Conservation (phyloP, 768 basidiomycete species). For the Tricholoma matsutake region DNA sequence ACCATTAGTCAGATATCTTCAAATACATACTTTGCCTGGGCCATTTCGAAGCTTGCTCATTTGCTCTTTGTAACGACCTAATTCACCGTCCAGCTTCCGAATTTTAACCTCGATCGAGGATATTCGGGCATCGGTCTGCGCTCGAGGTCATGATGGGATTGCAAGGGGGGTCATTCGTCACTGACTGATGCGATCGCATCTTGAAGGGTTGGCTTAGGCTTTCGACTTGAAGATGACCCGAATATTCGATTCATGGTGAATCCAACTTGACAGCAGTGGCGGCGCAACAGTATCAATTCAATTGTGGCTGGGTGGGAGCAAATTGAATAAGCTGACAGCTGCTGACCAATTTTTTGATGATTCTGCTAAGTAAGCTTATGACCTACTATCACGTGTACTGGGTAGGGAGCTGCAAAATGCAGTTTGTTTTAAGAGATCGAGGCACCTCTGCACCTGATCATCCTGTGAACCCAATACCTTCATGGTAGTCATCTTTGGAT, state of each 20-base stretch:
- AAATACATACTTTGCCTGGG: constrained; percentile 78
- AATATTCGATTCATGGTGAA: constrained; percentile 75
- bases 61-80: constrained; percentile 90
- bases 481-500: too few relatives aligned
- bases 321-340: too few relatives aligned
- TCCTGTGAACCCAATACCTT: too few relatives aligned
- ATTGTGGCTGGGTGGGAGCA: too few relatives aligned
- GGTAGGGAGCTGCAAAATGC: too few relatives aligned
- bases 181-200: constrained; percentile 91
- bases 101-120: constrained; percentile 94
- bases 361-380: too few relatives aligned
- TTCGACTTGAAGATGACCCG: constrained; percentile 69
- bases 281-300: too few relatives aligned
- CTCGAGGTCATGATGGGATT: constrained; percentile 9
- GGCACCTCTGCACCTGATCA: too few relatives aligned
- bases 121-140: constrained; percentile 82
- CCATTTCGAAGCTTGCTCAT: constrained; percentile 92
- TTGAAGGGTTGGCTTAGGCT: constrained; percentile 80
- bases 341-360: too few relatives aligned
- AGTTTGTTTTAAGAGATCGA: background rate
- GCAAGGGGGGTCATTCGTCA: constrained; percentile 10
- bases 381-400: too few relatives aligned
- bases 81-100: constrained; percentile 93
- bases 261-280: background rate
- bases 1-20: background rate